phyloP scores from a whole-genome alignment of 352 stramenopile genomes.

The Achlya hypogyna region DNA sequence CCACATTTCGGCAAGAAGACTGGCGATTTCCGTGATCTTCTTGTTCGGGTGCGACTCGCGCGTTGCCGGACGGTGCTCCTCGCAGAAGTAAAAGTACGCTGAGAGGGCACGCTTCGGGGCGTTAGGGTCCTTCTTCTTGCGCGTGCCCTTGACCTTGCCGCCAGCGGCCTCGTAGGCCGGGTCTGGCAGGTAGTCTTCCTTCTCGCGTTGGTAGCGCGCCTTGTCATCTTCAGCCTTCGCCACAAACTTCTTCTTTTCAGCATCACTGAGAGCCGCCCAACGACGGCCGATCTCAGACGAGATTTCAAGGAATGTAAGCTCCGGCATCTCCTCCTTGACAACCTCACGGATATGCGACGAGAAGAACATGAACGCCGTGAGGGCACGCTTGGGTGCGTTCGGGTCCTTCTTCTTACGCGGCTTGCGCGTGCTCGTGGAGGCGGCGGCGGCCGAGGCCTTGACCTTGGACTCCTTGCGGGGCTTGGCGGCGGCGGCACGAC shows the following conservation, averaged over 20 bases:
- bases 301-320: conserved; percentile 77
- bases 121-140: conserved; percentile 89
- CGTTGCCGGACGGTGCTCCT: conserved; percentile 85
- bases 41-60: conserved; percentile 90
- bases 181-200: conserved; percentile 84
- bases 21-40: conserved; percentile 90
- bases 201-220: conserved; percentile 80
- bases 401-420: conserved; percentile 88
- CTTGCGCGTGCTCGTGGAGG: conserved; percentile 11
- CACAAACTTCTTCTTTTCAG: conserved; percentile 71
- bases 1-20: conserved; percentile 73
- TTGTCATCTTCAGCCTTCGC: conserved; percentile 80
- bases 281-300: conserved; percentile 78
- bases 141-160: conserved; percentile 41
- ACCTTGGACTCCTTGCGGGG: conserved; percentile 2
- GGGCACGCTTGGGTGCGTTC: conserved; percentile 82
- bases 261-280: conserved; percentile 64
- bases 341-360: conserved; percentile 83
- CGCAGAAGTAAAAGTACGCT: conserved; percentile 94
- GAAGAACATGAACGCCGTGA: conserved; percentile 90
- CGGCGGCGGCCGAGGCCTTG: conserved; percentile 1
- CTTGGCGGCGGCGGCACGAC: conserved; percentile 5
- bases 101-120: conserved; percentile 91
- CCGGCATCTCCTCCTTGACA: conserved; percentile 81
- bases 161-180: conserved; percentile 51